A percentile compares a stretch with the other conserved stretches of the same genome.
Conservation (phyloP, 1,284 basidiomycete genomes). For the Coniophora puteana region DNA sequence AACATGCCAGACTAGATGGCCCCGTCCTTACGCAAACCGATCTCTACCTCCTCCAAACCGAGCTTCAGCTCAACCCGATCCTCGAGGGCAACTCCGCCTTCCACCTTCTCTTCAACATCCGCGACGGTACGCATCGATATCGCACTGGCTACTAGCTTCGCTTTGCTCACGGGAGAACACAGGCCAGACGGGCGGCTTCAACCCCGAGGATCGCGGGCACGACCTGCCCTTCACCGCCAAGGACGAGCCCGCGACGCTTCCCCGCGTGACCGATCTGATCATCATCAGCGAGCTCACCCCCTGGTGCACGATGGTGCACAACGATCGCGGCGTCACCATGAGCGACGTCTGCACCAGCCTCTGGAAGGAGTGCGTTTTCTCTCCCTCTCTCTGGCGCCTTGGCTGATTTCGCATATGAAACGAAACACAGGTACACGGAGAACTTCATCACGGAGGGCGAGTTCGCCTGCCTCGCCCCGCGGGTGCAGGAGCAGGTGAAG, state of each 20-base stretch:
- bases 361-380: conserved; percentile 62
- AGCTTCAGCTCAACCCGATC: conserved; percentile 69
- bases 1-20: conserved; percentile 47
- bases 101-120: conserved; percentile 69
- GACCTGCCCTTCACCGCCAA: conserved; percentile 62
- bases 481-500: conserved; percentile 67
- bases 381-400: background rate
- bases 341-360: conserved; percentile 63
- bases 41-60: conserved; percentile 65
- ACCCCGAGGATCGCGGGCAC: conserved; percentile 50
- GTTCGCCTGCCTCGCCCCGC: conserved; percentile 51
- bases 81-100: conserved; percentile 49
- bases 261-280: conserved; percentile 68
- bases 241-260: conserved; percentile 76
- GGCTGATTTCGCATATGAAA: conserved; percentile 6
- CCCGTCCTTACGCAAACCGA: conserved; percentile 73
- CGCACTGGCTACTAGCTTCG: background rate
- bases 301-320: conserved; percentile 77
- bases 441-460: conserved; percentile 64
- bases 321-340: conserved; percentile 68
- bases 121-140: conserved; percentile 60
- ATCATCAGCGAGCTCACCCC: conserved; percentile 70
- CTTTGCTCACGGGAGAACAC: background rate
- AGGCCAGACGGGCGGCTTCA: conserved; percentile 62
- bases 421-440: conserved; percentile 55